These are phyloP conservation scores for Coniochaeta sp. DNA, from an alignment of 2,329 filamentous ascomycete genomes.

Conservation along the genomic window DNA sequence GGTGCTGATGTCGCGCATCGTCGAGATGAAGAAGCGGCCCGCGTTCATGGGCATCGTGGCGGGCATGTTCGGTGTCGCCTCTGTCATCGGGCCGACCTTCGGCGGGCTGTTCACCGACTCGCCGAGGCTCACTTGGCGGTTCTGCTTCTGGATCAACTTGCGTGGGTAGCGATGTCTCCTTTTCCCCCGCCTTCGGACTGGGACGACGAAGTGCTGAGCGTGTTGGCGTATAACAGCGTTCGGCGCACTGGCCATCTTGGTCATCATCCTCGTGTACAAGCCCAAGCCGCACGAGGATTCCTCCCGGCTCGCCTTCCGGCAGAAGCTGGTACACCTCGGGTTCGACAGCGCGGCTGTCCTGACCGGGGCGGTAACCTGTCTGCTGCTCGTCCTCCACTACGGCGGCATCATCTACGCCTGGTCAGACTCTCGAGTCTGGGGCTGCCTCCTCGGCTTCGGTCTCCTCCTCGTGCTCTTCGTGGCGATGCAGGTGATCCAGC, in stretches of 20 bases:
- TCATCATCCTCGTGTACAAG: background rate
- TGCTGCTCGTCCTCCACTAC: constrained; percentile 1
- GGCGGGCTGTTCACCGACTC: constrained; percentile 4
- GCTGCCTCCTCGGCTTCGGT: constrained; percentile 50
- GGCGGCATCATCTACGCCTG: constrained; percentile 22
- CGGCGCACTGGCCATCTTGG: background rate
- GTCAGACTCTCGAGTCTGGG: constrained; percentile 32
- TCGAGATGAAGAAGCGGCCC: constrained; percentile 1
- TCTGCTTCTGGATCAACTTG: constrained; percentile 8
- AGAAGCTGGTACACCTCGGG: background rate
- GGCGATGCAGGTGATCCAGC: constrained; percentile 53
- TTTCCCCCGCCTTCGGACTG: background rate
- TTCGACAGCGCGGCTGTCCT: background rate
- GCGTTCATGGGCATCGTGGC: constrained; percentile 3
- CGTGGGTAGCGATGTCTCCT: constrained; percentile 8
- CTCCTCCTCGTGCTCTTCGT: constrained; percentile 36
- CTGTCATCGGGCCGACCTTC: constrained; percentile 3
- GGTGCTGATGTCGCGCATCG: background rate
- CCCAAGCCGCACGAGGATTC: background rate
- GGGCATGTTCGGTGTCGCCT: background rate
- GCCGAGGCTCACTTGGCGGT: constrained; percentile 5
- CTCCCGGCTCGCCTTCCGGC: background rate
- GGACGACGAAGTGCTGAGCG: constrained; percentile 17
- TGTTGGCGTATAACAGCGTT: constrained; percentile 13
- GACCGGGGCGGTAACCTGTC: background rate